A percentile compares a stretch with the other conserved stretches of the same genome.
phyloP scores from a whole-genome alignment of 169 alveolate species.

The Plasmodium gonderi region DNA sequence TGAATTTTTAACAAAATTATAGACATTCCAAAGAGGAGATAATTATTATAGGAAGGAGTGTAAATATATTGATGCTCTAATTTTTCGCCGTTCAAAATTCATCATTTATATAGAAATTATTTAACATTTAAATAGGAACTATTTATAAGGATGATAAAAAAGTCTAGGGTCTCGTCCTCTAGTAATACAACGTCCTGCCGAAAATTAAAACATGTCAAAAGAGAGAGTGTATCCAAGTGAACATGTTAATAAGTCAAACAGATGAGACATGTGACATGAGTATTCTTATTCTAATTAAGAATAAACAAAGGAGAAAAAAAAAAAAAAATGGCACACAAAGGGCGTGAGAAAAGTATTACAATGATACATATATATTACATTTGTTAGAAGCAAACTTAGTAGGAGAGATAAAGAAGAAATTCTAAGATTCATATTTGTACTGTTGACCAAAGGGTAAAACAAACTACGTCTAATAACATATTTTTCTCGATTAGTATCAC shows the following conservation, averaged over 20 bases:
- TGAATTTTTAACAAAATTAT: neutral
- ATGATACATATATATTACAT: slow-evolving; percentile 11
- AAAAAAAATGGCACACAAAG: too few relatives aligned
- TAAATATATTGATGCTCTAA: neutral
- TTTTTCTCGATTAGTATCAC: slow-evolving; percentile 20
- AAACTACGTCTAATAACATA: slow-evolving; percentile 36
- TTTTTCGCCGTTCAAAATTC: neutral
- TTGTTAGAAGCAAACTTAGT: slow-evolving; percentile 53
- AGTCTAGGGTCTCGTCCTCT: slow-evolving; percentile 38
- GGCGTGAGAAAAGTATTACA: neutral
- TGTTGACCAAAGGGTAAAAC: slow-evolving; percentile 39
- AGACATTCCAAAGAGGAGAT: neutral
- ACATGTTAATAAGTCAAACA: neutral
- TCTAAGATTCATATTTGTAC: slow-evolving; percentile 14
- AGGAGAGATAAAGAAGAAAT: slow-evolving; percentile 50
- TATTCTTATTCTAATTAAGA: neutral
- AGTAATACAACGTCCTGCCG: slow-evolving; percentile 29
- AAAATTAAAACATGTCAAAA: neutral
- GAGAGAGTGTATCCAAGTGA: neutral
- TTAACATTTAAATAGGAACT: slow-evolving; percentile 61
- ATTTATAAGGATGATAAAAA: slow-evolving; percentile 55
- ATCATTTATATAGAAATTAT: neutral
- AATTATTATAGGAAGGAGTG: neutral
- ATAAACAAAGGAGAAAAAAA: neutral
- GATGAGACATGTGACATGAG: neutral